Evolutionary conservation across 2,329 filamentous ascomycete species (phyloP).

Genomic region (Beauveria scarabaeidicola): DNA sequence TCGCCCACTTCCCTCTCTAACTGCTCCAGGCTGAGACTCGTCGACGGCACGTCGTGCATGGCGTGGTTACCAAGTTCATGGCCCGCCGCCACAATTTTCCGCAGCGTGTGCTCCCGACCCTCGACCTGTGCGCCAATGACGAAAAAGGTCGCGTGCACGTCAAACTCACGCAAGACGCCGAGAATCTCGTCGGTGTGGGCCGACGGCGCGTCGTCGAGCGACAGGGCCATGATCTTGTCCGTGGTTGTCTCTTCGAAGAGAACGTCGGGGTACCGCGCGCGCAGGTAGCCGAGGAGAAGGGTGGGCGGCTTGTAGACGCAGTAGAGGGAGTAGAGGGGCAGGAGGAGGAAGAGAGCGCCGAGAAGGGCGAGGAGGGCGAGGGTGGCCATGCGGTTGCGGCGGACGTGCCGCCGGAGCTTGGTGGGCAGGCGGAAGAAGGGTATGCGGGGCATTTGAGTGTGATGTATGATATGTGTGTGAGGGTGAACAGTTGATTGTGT

Average conservation of each 20-base stretch:
- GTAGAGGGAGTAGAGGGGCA: constrained; percentile 46
- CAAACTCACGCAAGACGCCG: constrained; percentile 53
- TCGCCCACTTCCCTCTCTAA: constrained; percentile 54
- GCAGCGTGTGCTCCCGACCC: constrained; percentile 41
- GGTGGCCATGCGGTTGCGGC: constrained; percentile 50
- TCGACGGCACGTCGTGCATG: constrained; percentile 75
- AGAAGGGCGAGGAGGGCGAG: constrained; percentile 34
- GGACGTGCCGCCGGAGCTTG: constrained; percentile 48
- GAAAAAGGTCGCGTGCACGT: constrained; percentile 77
- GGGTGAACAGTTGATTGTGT: background rate
- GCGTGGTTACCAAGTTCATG: constrained; percentile 81
- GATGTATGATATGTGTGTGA: background rate
- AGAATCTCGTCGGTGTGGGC: constrained; percentile 63
- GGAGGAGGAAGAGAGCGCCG: constrained; percentile 27
- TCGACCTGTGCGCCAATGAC: constrained; percentile 71
- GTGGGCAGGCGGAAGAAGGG: constrained; percentile 46
- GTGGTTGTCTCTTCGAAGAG: constrained; percentile 58
- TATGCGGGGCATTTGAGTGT: constrained; percentile 27
- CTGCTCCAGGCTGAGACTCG: constrained; percentile 47
- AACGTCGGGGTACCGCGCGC: constrained; percentile 66
- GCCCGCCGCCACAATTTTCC: constrained; percentile 49
- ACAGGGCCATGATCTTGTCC: constrained; percentile 66
- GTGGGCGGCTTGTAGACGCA: constrained; percentile 72
- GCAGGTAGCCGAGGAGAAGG: constrained; percentile 62
- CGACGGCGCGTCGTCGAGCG: constrained; percentile 80